Evolutionary conservation across 129 eudicot genomes (phyloP).

Genomic region (Glebionis coronaria): DNA sequence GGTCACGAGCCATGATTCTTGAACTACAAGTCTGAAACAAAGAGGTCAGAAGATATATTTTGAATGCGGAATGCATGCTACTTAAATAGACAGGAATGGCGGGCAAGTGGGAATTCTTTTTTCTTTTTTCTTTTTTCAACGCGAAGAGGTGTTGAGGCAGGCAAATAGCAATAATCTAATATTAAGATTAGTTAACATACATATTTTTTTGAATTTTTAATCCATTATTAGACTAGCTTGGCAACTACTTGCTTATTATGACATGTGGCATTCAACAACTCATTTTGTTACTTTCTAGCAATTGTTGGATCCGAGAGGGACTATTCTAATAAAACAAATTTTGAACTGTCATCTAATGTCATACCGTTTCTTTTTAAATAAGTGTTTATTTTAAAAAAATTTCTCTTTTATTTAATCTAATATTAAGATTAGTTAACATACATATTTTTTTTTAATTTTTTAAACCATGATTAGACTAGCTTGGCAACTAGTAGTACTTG

Average conservation of each 20-base stretch:
- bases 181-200: neutral
- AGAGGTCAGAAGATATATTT: neutral
- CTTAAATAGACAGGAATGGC: neutral
- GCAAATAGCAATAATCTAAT: no score
- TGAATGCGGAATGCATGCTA: conserved; percentile 2
- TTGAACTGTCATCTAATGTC: no score
- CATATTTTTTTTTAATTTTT: neutral
- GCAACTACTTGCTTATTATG: neutral
- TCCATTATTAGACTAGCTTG: neutral
- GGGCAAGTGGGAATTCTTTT: no score
- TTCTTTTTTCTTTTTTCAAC: neutral
- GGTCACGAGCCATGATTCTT: no score
- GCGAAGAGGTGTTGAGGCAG: neutral
- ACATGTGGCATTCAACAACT: neutral
- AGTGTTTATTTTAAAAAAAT: no score
- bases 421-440: neutral
- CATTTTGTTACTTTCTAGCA: no score
- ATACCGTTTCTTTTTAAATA: no score
- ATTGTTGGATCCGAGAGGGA: no score
- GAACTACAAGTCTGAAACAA: no score
- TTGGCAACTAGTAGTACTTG: conserved; percentile 5
- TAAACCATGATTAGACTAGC: neutral
- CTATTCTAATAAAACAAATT: no score
- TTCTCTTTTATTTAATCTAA: no score
- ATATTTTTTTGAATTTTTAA: neutral